Conservation (phyloP, 164 flowering plant species). For the Berberis vulgaris region DNA sequence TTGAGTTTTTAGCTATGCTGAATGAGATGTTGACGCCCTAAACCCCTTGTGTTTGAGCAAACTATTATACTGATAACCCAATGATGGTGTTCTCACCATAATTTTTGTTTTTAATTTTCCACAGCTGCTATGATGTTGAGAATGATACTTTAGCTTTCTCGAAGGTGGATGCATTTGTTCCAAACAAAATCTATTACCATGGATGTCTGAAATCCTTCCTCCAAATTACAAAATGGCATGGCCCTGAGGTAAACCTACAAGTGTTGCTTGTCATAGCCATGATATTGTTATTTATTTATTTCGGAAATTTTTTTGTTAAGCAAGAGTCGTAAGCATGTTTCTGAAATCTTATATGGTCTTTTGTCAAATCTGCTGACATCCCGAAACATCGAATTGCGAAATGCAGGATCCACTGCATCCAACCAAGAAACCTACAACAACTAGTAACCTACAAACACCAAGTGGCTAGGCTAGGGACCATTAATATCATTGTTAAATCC, state of each 20-base stretch:
- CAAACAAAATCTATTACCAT: constrained; percentile 73
- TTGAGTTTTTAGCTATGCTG: too few species aligned
- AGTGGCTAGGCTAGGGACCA: too few species aligned
- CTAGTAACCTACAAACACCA: too few species aligned
- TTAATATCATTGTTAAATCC: too few species aligned
- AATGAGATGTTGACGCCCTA: not conserved
- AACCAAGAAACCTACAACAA: too few species aligned
- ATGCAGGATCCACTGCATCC: too few species aligned
- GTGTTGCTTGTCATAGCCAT: not conserved
- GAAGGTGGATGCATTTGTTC: constrained; percentile 79
- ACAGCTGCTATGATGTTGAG: constrained; percentile 73
- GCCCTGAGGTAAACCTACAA: constrained; percentile 68
- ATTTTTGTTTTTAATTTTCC: constrained; percentile 7
- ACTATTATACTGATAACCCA: not conserved
- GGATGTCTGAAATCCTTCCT: constrained; percentile 93
- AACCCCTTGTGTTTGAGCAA: not conserved
- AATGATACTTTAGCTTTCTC: constrained; percentile 84
- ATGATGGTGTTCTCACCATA: not conserved
- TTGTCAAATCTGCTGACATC: too few species aligned
- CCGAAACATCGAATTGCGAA: too few species aligned
- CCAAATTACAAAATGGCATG: constrained; percentile 91
- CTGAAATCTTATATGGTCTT: too few species aligned
- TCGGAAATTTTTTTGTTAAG: too few species aligned
- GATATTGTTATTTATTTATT: too few species aligned
- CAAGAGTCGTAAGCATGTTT: too few species aligned